Percentiles rank a stretch among this genome's conserved stretches.
These are phyloP conservation scores for Stramenopiles sp. DNA, from an alignment of 352 stramenopile genomes.

Conservation along the genomic window DNA sequence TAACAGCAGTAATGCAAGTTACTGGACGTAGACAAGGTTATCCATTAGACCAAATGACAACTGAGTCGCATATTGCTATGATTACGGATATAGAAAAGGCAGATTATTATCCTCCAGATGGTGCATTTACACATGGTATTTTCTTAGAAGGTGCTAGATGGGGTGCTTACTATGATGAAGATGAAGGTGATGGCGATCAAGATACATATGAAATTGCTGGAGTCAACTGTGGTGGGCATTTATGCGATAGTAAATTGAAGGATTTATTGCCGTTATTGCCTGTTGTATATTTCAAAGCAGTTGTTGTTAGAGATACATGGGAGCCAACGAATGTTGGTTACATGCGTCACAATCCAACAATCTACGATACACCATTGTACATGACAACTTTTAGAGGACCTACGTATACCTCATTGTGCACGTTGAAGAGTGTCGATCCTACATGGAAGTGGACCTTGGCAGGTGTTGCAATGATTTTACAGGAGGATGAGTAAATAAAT, in stretches of 20 bases:
- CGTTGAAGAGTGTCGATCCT: slow-evolving; percentile 63
- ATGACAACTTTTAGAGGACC: slow-evolving; percentile 83
- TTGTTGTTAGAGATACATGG: slow-evolving; percentile 67
- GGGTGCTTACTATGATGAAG: slow-evolving; percentile 47
- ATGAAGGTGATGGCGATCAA: slow-evolving; percentile 55
- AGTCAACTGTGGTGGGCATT: slow-evolving; percentile 52
- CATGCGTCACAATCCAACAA: slow-evolving; percentile 59
- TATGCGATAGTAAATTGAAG: slow-evolving; percentile 53
- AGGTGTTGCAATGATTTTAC: slow-evolving; percentile 75
- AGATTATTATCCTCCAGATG: slow-evolving; percentile 47
- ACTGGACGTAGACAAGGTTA: slow-evolving; percentile 64
- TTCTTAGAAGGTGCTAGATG: slow-evolving; percentile 65
- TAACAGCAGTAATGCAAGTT: slow-evolving; percentile 81
- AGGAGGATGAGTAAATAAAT: slow-evolving; percentile 69
- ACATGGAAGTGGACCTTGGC: slow-evolving; percentile 72
- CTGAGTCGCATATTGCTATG: slow-evolving; percentile 62
- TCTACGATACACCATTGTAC: slow-evolving; percentile 90
- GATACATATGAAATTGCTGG: slow-evolving; percentile 37
- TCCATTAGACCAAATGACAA: slow-evolving; percentile 49
- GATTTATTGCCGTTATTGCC: slow-evolving; percentile 73
- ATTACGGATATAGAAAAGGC: slow-evolving; percentile 55
- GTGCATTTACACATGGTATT: slow-evolving; percentile 62
- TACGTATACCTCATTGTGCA: slow-evolving; percentile 86
- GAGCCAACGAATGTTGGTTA: slow-evolving; percentile 84
- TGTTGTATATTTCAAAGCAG: slow-evolving; percentile 59